Evolutionary conservation across 306 rosid genomes (phyloP).

Genomic region (Vachellia pachyceras): DNA sequence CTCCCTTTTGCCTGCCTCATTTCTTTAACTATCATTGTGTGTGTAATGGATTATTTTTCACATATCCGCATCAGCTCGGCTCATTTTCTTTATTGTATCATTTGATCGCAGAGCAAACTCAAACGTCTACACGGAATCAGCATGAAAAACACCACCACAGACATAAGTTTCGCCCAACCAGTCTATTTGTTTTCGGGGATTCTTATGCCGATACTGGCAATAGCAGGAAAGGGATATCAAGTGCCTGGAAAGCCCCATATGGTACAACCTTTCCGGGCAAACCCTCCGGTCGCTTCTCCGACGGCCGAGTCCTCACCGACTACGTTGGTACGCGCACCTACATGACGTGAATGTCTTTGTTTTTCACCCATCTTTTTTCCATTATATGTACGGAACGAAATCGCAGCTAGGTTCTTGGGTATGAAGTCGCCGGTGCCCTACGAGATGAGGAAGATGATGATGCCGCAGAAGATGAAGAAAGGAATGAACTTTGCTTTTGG

Average conservation of each 20-base stretch:
- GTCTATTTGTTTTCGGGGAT: conserved; percentile 36
- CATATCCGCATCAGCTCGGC: too few relatives aligned
- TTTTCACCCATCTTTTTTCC: background rate
- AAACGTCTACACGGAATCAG: background rate
- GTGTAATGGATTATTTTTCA: background rate
- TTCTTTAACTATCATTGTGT: background rate
- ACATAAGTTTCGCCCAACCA: background rate
- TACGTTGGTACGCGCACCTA: background rate
- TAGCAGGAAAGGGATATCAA: background rate
- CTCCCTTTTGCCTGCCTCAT: background rate
- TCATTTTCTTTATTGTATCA: background rate
- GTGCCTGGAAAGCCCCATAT: conserved; percentile 14
- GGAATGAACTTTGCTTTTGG: conserved; percentile 71
- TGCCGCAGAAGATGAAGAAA: conserved; percentile 39
- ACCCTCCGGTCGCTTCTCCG: conserved; percentile 29
- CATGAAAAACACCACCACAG: background rate
- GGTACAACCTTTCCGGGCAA: conserved; percentile 27
- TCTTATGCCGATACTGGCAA: conserved; percentile 31
- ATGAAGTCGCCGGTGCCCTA: conserved; percentile 63
- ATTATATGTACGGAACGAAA: background rate
- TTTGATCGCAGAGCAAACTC: background rate
- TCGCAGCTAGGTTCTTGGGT: conserved; percentile 56
- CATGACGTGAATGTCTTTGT: background rate
- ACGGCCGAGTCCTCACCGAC: conserved; percentile 31
- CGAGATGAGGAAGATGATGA: conserved; percentile 42